Evolutionary conservation across 179 eudicot species (phyloP), one percentile per base, ranked within the genome.

Genomic region (Nepenthes alata): DNA sequence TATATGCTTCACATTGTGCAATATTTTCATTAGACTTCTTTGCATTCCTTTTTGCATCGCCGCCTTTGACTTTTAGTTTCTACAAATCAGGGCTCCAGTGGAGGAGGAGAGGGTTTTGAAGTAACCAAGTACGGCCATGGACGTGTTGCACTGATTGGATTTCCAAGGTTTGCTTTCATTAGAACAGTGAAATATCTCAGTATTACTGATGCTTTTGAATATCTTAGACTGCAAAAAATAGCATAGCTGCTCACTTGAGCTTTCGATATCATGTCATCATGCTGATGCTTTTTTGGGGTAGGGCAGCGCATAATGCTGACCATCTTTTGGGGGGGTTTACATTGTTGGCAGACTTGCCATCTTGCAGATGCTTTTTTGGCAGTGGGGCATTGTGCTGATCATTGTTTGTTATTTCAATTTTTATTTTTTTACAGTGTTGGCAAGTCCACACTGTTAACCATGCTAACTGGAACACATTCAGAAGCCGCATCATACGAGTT

Each of bases 401-500:
- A 57, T 35, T 53, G 8, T 1, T 14, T 67, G 37, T 57, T 49
- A 4, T 69, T 55, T 13, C 25, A 25, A 0, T 47, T 62, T 66
- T n/a, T 54, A 56, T 56, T 60, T 68, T n/a, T 60, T 66, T 76
- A 41, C 72, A 94, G 99, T 87, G 99, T 94, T 72, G 99, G 99
- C 65, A 94, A 94, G 73, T 94, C 99, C 15, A 94, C 99, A 34
- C 97, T 94, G 54, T 64, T 94, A 60, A 94, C 99, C 37, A 74
- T 87, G 60, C 81, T 94, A 77, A 94, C 97, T 60, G 99, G 99
- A 75, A 94, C 99, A 36, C 91, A 80, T 66, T 94, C 99, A 45
- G 99, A 94, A 82, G 95, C 99, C 53, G 99, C 99, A 37, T 83
- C 99, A 55, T 94, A 94, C 72, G 99, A 94, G 81, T 94, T 94